Percentiles rank a stretch among this genome's conserved stretches.
These are phyloP conservation scores for Globisporangium abappressorium DNA, from an alignment of 352 stramenopile genomes.

Conservation along the genomic window DNA sequence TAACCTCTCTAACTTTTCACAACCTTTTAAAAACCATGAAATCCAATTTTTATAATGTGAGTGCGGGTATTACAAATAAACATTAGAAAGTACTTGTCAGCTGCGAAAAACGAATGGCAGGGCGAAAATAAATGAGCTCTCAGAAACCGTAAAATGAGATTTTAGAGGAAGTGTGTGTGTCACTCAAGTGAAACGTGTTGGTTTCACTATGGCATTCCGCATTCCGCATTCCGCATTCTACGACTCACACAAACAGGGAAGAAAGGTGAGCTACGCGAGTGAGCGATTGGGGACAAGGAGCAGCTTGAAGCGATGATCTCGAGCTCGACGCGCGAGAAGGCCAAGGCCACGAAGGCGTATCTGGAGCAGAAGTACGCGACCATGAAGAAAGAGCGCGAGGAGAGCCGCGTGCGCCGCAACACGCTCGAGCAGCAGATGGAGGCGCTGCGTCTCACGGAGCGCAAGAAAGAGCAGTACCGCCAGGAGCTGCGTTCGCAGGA, in stretches of 20 bases:
- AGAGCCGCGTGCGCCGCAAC: slow-evolving; percentile 70
- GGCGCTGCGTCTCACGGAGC: slow-evolving; percentile 69
- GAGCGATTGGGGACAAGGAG: not conserved
- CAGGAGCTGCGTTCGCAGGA: slow-evolving; percentile 76
- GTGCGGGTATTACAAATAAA: not conserved
- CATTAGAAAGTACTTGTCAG: not conserved
- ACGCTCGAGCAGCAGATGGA: slow-evolving; percentile 85
- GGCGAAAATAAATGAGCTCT: not conserved
- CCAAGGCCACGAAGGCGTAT: slow-evolving; percentile 85
- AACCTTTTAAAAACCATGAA: not conserved
- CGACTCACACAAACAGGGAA: not conserved
- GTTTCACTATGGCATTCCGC: not conserved
- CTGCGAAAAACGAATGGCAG: not conserved
- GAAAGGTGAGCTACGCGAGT: not conserved
- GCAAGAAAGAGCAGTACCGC: slow-evolving; percentile 77
- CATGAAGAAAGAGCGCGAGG: slow-evolving; percentile 87
- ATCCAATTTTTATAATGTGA: not conserved
- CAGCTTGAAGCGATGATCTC: slow-evolving; percentile 58
- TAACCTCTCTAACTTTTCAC: not conserved
- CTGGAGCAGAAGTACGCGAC: slow-evolving; percentile 88
- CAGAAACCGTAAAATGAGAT: not conserved
- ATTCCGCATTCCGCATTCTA: not conserved
- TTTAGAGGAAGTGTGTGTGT: not conserved
- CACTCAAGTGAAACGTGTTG: not conserved
- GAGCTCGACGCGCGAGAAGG: slow-evolving; percentile 83